Conservation (phyloP, 768 basidiomycete species). For the Kondoa malvinella region DNA sequence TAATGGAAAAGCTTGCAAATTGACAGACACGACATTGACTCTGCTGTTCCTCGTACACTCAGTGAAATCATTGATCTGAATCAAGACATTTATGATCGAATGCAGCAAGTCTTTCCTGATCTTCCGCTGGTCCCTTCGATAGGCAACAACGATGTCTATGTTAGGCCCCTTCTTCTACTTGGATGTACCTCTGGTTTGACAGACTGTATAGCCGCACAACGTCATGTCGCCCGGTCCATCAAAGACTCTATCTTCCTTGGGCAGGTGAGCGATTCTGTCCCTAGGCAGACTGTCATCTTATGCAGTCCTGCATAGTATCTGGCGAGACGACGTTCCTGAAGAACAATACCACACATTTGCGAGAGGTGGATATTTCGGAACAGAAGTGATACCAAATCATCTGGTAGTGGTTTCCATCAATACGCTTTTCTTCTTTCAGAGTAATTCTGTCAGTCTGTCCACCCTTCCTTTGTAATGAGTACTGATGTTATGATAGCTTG, state of each 20-base stretch:
- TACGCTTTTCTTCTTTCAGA: slow-evolving; percentile 75
- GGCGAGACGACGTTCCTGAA: neutral
- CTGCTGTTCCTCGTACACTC: slow-evolving; percentile 57
- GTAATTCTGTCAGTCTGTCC: neutral
- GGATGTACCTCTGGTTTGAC: neutral
- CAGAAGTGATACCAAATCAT: slow-evolving; percentile 58
- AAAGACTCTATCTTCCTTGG: slow-evolving; percentile 36
- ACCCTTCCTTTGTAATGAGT: neutral
- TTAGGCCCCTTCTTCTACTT: neutral
- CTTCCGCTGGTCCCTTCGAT: slow-evolving; percentile 68
- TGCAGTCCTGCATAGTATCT: neutral
- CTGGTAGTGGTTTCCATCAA: slow-evolving; percentile 65
- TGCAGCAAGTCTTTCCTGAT: slow-evolving; percentile 54
- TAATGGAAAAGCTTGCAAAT: no score
- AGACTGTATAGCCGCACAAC: slow-evolving; percentile 32
- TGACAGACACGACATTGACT: slow-evolving; percentile 73
- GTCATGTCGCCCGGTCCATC: slow-evolving; percentile 32
- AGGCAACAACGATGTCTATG: slow-evolving; percentile 77
- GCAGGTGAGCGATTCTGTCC: slow-evolving; percentile 22
- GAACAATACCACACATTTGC: slow-evolving; percentile 56
- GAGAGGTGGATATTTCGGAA: slow-evolving; percentile 66
- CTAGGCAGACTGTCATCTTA: neutral
- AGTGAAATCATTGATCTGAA: slow-evolving; percentile 65
- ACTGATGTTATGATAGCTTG: slow-evolving; percentile 1
- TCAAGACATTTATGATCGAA: slow-evolving; percentile 45